Evolutionary conservation across 106 monocot species (phyloP), one percentile per base, ranked within the genome.

Genomic region (Dendrobium nobile): DNA sequence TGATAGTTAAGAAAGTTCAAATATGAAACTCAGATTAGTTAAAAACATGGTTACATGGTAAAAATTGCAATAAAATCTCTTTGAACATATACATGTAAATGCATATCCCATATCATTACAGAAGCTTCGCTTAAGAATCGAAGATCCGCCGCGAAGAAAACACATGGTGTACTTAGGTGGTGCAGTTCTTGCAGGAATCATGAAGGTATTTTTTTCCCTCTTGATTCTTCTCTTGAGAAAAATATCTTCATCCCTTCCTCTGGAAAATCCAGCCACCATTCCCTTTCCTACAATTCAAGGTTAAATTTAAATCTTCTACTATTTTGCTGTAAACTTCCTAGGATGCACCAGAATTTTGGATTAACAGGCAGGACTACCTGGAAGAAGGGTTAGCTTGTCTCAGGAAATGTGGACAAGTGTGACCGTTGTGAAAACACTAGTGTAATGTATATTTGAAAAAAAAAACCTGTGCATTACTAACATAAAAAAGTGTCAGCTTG

Each of bases 141-240:
- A 98, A 76, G 98, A 98, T 79, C 98, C 98, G 54, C 94, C 98
- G 2, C 72, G 94, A 42, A 91, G 98, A 81, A 98, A 98, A 82
- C 98, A 98, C 86, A 98, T 98, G 95, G 98, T 98, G 64, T 95
- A 92, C 84, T 85, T 95, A 9, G 98, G 98, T 54, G 98, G 98
- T 85, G 92, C 98, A 64, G 98, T 98, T 26, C 98, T 98, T 77
- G 95, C 94, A 72, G 98, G 92, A 85, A 94, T 98, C 65, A 98
- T 95, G 98, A 98, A 98, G 98, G 98, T 98, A 80, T 9, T 54
- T 55, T 3, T 47, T 48, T 2, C 27, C 24, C 16, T 58, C 5
- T 26, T 6, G 45, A 9, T 55, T 19, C 16, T 24, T 51, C 43
- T 9, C 19, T 78, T 51, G 51, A 13, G 51, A 51, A 10, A 51